Conservation (phyloP, 2,329 filamentous ascomycete species). For the Colletotrichum magnum region DNA sequence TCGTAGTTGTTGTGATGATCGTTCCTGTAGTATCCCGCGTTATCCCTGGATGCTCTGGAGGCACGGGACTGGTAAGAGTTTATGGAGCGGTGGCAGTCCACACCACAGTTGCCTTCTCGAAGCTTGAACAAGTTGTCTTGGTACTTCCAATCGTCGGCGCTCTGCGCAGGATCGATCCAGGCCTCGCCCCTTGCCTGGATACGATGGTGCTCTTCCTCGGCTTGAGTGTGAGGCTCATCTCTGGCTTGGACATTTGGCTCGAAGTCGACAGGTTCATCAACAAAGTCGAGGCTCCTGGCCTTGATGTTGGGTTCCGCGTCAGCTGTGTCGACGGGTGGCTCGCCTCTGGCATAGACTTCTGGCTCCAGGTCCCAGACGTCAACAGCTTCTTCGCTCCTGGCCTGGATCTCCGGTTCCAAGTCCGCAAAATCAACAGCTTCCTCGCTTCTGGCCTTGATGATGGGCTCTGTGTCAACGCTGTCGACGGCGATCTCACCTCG, state of each 20-base stretch:
- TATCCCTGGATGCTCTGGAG: background rate
- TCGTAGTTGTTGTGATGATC: background rate
- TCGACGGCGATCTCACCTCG: background rate
- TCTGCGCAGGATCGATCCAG: no score
- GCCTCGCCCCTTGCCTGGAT: constrained; percentile 5
- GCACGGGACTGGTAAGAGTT: background rate
- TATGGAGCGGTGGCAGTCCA: background rate
- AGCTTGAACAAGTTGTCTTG: constrained; percentile 14
- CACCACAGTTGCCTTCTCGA: background rate
- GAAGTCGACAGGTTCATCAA: background rate
- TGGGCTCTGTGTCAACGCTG: background rate
- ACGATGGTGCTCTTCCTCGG: background rate
- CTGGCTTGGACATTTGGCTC: background rate
- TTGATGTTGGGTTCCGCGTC: constrained; percentile 1
- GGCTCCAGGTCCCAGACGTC: background rate
- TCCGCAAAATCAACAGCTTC: background rate
- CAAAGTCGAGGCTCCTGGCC: background rate
- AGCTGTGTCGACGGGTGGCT: background rate
- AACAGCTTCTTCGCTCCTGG: background rate
- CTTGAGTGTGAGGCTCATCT: background rate
- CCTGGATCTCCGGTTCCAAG: background rate
- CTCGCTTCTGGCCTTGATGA: constrained; percentile 5
- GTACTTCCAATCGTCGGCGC: constrained; percentile 6
- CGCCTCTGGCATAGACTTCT: background rate
- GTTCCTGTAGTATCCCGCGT: background rate